Percentiles rank a stretch among this genome's conserved stretches.
These are phyloP conservation scores for Xylariaceae sp. DNA, from an alignment of 2,329 filamentous ascomycete genomes.

Conservation along the genomic window DNA sequence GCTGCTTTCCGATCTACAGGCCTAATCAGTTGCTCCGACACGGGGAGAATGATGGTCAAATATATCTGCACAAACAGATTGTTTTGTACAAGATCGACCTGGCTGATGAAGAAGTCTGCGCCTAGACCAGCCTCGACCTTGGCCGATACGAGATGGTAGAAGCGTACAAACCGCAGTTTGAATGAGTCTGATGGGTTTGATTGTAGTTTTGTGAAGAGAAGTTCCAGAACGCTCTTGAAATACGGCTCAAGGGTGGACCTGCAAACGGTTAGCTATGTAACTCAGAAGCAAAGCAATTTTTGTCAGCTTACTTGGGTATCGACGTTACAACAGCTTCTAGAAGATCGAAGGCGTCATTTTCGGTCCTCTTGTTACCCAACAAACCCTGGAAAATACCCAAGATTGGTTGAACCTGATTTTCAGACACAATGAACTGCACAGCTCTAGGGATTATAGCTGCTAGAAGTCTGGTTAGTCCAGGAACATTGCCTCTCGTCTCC, in stretches of 20 bases:
- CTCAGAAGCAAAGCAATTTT: background rate
- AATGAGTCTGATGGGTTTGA: constrained; percentile 69
- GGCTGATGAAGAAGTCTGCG: constrained; percentile 83
- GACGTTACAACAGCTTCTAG: constrained; percentile 74
- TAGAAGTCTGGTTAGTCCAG: constrained; percentile 80
- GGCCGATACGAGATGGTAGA: constrained; percentile 89
- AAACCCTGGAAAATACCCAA: constrained; percentile 96
- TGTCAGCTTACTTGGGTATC: constrained; percentile 62
- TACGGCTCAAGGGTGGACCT: constrained; percentile 67
- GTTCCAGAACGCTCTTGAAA: constrained; percentile 73
- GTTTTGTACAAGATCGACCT: constrained; percentile 77
- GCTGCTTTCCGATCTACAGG: constrained; percentile 91
- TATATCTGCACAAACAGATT: constrained; percentile 83
- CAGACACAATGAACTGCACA: constrained; percentile 65
- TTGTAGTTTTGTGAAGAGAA: constrained; percentile 77
- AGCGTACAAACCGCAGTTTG: constrained; percentile 81
- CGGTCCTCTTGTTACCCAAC: constrained; percentile 75
- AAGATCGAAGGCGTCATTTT: constrained; percentile 83
- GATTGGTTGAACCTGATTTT: constrained; percentile 80
- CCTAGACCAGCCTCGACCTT: constrained; percentile 76
- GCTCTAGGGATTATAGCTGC: constrained; percentile 79
- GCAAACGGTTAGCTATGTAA: constrained; percentile 10
- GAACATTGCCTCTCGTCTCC: constrained; percentile 90
- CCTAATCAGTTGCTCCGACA: constrained; percentile 81
- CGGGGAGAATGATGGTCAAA: constrained; percentile 77